These are phyloP conservation scores for Elaphomyces granulatus DNA, from an alignment of 495 filamentous ascomycete genomes.

Conservation along the genomic window DNA sequence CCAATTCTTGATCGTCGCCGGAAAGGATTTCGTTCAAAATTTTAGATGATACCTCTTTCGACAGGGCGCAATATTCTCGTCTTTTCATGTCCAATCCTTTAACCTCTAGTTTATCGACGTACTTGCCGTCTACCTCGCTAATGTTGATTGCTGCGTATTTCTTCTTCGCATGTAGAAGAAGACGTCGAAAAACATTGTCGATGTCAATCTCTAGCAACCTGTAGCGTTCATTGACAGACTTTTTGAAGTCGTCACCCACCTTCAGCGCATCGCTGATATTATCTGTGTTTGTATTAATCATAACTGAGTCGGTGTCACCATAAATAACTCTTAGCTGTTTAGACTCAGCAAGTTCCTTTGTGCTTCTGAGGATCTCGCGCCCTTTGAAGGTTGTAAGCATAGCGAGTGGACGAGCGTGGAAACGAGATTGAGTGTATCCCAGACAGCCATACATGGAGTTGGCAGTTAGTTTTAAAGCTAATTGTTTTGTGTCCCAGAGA, in stretches of 20 bases:
- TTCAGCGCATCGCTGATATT: conserved; percentile 83
- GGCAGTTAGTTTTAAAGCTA: conserved; percentile 90
- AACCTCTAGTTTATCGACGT: conserved; percentile 86
- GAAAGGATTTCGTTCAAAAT: conserved; percentile 85
- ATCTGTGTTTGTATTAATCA: conserved; percentile 97
- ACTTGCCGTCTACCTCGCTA: conserved; percentile 77
- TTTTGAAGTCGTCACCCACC: conserved; percentile 70
- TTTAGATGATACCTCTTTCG: conserved; percentile 74
- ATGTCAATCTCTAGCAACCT: conserved; percentile 91
- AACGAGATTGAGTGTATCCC: conserved; percentile 88
- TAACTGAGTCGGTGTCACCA: conserved; percentile 97
- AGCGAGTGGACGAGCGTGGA: conserved; percentile 88
- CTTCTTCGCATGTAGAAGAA: conserved; percentile 94
- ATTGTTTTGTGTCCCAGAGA: conserved; percentile 96
- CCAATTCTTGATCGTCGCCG: conserved; percentile 79
- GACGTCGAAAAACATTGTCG: conserved; percentile 88
- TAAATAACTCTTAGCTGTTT: conserved; percentile 87
- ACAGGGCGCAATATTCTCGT: conserved; percentile 87
- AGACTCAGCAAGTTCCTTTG: conserved; percentile 85
- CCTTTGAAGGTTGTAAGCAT: conserved; percentile 96
- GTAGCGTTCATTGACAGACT: conserved; percentile 77
- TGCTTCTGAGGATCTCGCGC: conserved; percentile 90
- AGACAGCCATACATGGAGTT: conserved; percentile 99
- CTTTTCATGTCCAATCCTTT: conserved; percentile 97
- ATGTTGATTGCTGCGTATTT: conserved; percentile 98